phyloP scores from a whole-genome alignment of 2,329 filamentous ascomycete genomes.

The Tolypocladium inflatum region DNA sequence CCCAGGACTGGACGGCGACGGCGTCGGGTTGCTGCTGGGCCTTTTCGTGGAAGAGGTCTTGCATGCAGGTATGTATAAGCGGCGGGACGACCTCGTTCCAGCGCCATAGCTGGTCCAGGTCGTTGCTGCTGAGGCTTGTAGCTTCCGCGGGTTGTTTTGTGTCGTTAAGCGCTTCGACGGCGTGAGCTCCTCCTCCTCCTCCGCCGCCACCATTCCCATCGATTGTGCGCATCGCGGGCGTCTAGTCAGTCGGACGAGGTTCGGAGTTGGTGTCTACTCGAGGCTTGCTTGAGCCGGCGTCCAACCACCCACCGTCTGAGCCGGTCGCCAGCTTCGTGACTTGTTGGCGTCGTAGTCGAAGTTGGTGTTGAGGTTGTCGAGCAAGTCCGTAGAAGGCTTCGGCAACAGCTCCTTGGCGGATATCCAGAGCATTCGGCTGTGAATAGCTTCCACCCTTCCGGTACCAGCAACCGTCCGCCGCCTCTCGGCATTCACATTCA shows the following conservation, averaged over 20 bases:
- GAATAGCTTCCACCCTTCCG: neutral
- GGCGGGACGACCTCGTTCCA: slow-evolving; percentile 35
- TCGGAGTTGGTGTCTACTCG: neutral
- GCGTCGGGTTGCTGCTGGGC: slow-evolving; percentile 25
- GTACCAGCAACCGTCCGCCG: too few relatives aligned
- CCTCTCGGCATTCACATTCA: neutral
- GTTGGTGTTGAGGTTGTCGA: neutral
- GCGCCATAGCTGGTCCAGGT: slow-evolving; percentile 34
- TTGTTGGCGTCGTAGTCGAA: neutral
- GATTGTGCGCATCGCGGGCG: neutral
- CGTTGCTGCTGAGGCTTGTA: slow-evolving; percentile 15
- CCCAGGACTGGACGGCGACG: slow-evolving; percentile 39
- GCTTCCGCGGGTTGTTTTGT: neutral
- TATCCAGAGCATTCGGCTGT: neutral
- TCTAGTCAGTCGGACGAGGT: neutral
- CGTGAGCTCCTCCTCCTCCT: neutral
- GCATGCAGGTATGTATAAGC: slow-evolving; percentile 32
- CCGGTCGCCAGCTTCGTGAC: neutral
- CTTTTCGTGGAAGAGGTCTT: slow-evolving; percentile 33
- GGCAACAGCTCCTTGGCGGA: neutral
- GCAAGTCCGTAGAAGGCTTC: neutral
- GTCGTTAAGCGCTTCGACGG: neutral
- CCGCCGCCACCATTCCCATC: neutral
- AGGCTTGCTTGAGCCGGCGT: neutral
- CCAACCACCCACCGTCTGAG: neutral